phyloP scores from a whole-genome alignment of 352 stramenopile genomes.

The Phytopythium litorale region DNA sequence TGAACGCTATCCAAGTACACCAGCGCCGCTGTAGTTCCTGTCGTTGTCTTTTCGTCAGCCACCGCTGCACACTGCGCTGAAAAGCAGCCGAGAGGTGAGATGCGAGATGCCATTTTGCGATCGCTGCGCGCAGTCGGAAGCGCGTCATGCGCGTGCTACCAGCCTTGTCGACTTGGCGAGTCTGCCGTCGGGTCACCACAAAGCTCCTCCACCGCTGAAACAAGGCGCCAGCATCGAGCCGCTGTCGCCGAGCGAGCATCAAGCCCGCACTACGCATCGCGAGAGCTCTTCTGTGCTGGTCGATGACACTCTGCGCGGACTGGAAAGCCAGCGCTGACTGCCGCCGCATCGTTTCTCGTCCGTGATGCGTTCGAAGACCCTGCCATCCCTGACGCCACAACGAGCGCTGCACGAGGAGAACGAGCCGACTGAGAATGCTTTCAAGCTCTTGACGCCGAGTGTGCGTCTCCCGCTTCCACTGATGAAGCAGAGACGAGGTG shows the following conservation, averaged over 20 bases:
- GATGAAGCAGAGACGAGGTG: neutral
- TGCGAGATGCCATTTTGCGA: neutral
- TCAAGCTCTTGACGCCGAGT: neutral
- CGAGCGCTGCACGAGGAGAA: neutral
- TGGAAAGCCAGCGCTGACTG: conserved; percentile 5
- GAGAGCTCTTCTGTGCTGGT: conserved; percentile 1
- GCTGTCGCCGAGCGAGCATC: conserved; percentile 5
- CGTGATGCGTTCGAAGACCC: neutral
- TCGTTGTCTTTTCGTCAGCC: neutral
- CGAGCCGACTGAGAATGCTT: neutral
- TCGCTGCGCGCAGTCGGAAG: neutral
- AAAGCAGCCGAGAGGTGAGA: neutral
- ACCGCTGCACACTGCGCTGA: neutral
- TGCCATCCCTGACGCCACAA: neutral
- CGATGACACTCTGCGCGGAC: conserved; percentile 3
- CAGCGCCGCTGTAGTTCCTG: neutral
- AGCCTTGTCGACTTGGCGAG: neutral
- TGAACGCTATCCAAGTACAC: conserved; percentile 1
- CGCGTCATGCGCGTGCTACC: neutral
- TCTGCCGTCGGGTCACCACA: neutral
- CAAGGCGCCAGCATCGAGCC: neutral
- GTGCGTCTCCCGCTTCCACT: neutral
- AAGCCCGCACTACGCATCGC: conserved; percentile 5
- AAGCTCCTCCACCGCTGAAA: conserved; percentile 8
- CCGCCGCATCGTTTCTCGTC: conserved; percentile 1